Percentiles rank a stretch among this genome's conserved stretches.
These are phyloP conservation scores for Xylaria sp. DNA, from an alignment of 2,329 filamentous ascomycete genomes.

Conservation along the genomic window DNA sequence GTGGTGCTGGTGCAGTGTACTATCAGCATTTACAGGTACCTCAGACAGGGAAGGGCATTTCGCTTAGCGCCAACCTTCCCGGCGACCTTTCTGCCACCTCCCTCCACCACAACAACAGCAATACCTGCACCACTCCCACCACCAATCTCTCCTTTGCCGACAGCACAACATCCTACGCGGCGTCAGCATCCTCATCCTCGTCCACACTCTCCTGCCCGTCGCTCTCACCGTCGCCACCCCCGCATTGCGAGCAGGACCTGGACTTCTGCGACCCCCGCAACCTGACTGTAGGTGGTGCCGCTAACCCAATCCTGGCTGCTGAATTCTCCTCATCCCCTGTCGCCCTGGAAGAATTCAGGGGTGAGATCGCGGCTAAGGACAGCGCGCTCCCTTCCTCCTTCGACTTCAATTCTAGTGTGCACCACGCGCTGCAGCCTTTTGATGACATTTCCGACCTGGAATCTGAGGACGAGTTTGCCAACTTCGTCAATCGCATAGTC, in stretches of 20 bases:
- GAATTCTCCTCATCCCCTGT: slow-evolving; percentile 75
- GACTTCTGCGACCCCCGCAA: slow-evolving; percentile 94
- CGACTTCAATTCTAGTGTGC: slow-evolving; percentile 62
- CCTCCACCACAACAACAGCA: slow-evolving; percentile 18
- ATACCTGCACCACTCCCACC: slow-evolving; percentile 37
- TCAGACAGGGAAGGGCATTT: slow-evolving; percentile 62
- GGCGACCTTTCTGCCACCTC: slow-evolving; percentile 78
- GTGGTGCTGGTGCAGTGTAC: slow-evolving; percentile 46
- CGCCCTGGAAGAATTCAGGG: slow-evolving; percentile 70
- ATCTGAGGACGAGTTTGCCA: slow-evolving; percentile 87
- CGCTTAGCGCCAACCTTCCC: slow-evolving; percentile 69
- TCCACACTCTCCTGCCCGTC: slow-evolving; percentile 77
- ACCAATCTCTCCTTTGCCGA: slow-evolving; percentile 32
- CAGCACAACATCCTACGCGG: slow-evolving; percentile 23
- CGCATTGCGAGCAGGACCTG: slow-evolving; percentile 78
- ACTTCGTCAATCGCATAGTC: slow-evolving; percentile 78
- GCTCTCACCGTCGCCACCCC: slow-evolving; percentile 86
- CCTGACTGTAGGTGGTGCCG: slow-evolving; percentile 74
- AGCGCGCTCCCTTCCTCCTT: slow-evolving; percentile 60
- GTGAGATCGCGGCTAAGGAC: slow-evolving; percentile 62
- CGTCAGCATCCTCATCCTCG: slow-evolving; percentile 23
- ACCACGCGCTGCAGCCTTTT: slow-evolving; percentile 75
- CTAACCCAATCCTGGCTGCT: slow-evolving; percentile 61
- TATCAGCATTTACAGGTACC: slow-evolving; percentile 51
- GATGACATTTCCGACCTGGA: slow-evolving; percentile 91